Evolutionary conservation across 441 rosid genomes (phyloP), one percentile per base, ranked within the genome.

Genomic region (Adansonia gregorii): DNA sequence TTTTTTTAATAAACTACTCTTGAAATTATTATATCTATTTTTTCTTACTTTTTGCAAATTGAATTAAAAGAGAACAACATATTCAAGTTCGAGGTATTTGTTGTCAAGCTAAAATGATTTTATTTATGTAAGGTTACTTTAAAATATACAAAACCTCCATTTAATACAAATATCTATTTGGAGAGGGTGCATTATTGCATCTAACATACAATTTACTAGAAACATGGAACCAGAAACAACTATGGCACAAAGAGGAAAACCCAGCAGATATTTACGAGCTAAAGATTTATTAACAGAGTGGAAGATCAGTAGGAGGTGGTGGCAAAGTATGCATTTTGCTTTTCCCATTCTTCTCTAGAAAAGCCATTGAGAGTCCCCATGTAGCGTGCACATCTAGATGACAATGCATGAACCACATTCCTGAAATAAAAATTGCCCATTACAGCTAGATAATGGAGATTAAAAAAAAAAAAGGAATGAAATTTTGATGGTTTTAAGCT

Each of bases 361-460:
- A 82, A 48, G 82, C 81, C 35, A 69, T 82, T 59, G 81, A 81
- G 8, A 82, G 76, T 12, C 85, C 85, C 78, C 79, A 39, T 3
- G 80, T 75, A 19, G 74, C 45, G 52, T 77, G 83, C 73, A 68
- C 72, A 1, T 76, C 82, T 56, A 35, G 41, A 35, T 35, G 41
- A 4, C 41, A 35, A 35, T 35, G 41, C 6, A 35, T 0, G 6
- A 35, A 61, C 82, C 75, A 66, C 1, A 51, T 63, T 15, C 78
- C 76, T 74, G 22, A 27, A 27, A 27, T 27, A 27, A 27, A 27
- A 24, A 67, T 17, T 10, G 3, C 31, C 52, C 51, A 17, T 41
- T 17, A 17, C 52, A 66, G 27, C 4, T n/a, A 8, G 6, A 17
- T 66, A 35, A 2, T 24, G 19, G 6, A 31, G 19, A 41, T 64